These are phyloP conservation scores for Neurospora discreta DNA, from an alignment of 495 filamentous ascomycete species.

Conservation along the genomic window DNA sequence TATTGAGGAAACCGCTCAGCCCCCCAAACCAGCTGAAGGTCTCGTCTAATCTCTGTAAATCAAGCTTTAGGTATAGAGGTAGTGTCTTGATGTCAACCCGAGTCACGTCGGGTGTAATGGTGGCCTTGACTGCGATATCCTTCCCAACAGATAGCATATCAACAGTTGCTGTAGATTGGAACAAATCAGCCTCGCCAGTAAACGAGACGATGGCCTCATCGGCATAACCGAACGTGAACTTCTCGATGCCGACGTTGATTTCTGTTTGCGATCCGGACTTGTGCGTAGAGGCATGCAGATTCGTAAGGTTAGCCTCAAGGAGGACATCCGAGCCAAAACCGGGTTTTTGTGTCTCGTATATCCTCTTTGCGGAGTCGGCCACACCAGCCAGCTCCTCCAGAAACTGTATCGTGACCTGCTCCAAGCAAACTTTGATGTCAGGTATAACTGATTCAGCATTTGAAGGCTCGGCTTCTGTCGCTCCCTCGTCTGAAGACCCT, in stretches of 20 bases:
- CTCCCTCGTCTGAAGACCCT: conserved; percentile 11
- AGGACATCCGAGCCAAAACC: conserved; percentile 36
- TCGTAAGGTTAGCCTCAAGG: conserved; percentile 36
- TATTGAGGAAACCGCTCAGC: conserved; percentile 79
- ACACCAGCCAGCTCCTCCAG: conserved; percentile 49
- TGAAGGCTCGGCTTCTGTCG: conserved; percentile 13
- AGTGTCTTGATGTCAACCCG: conserved; percentile 67
- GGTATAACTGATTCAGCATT: conserved; percentile 16
- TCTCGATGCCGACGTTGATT: conserved; percentile 43
- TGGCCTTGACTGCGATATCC: conserved; percentile 55
- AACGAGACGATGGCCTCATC: conserved; percentile 71
- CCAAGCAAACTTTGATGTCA: conserved; percentile 39
- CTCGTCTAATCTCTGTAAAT: conserved; percentile 76
- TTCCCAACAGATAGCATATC: conserved; percentile 32
- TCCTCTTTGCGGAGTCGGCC: conserved; percentile 26
- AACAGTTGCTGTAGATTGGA: conserved; percentile 49
- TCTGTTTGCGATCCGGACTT: conserved; percentile 21
- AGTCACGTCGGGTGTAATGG: conserved; percentile 38
- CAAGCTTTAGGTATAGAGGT: conserved; percentile 64
- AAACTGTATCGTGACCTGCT: conserved; percentile 51
- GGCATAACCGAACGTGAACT: conserved; percentile 62
- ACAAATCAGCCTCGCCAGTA: conserved; percentile 51
- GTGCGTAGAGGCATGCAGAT: conserved; percentile 30
- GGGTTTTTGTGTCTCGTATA: conserved; percentile 19
- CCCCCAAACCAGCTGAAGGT: conserved; percentile 83